phyloP scores from a whole-genome alignment of 306 rosid genomes.

The Trichosanthes cucumerina region DNA sequence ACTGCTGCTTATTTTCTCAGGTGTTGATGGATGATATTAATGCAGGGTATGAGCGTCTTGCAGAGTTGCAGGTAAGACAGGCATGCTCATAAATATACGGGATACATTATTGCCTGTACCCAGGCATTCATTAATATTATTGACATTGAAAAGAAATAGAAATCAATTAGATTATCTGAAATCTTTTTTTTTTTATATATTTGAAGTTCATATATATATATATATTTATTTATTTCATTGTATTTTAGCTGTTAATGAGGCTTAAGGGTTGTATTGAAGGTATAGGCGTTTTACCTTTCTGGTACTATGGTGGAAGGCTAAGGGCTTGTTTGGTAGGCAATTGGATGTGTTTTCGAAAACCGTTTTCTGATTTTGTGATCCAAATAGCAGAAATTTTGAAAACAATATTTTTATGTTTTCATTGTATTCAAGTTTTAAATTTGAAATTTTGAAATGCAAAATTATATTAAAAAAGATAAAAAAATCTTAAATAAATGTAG shows the following conservation, averaged over 20 bases:
- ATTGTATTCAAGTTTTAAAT: no score
- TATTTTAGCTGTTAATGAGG: neutral
- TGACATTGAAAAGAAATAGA: neutral
- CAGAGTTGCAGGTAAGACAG: slow-evolving; percentile 59
- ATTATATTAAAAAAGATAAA: no score
- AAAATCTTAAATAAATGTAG: no score
- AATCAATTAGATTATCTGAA: neutral
- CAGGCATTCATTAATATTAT: neutral
- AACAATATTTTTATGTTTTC: no score
- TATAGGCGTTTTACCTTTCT: neutral
- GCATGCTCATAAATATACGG: neutral
- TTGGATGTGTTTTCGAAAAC: no score
- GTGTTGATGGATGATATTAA: slow-evolving; percentile 91
- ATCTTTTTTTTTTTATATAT: neutral
- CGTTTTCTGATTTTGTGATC: no score
- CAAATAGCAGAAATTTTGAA: no score
- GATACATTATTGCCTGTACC: neutral
- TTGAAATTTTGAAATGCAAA: no score
- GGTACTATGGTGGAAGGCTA: neutral
- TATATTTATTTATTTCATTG: neutral
- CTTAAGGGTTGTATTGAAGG: neutral
- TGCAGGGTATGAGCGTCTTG: slow-evolving; percentile 91
- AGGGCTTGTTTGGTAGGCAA: no score
- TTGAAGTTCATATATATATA: neutral
- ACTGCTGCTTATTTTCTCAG: slow-evolving; percentile 30